These are phyloP conservation scores for Ceratocystis ficicola DNA, from an alignment of 2,329 filamentous ascomycete genomes.

Conservation along the genomic window DNA sequence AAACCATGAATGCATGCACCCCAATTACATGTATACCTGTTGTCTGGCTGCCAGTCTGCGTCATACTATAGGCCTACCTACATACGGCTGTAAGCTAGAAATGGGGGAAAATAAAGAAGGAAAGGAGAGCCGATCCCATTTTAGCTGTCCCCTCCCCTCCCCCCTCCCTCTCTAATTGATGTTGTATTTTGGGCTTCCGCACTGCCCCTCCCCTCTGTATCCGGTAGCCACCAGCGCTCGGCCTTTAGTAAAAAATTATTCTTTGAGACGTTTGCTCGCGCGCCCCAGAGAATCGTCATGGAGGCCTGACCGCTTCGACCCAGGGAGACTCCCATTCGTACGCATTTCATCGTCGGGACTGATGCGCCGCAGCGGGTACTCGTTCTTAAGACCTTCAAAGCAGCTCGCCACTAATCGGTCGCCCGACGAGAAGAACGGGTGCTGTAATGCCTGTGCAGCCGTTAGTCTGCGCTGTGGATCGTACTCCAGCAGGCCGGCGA, in stretches of 20 bases:
- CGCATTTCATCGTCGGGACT: slow-evolving; percentile 92
- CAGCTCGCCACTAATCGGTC: slow-evolving; percentile 68
- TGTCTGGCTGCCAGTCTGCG: no score
- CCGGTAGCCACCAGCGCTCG: no score
- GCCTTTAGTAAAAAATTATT: slow-evolving; percentile 26
- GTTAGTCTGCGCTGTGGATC: slow-evolving; percentile 82
- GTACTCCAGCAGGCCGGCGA: slow-evolving; percentile 77
- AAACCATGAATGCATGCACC: no score
- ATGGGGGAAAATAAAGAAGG: not conserved
- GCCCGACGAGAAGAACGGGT: slow-evolving; percentile 73
- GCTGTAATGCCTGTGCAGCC: slow-evolving; percentile 75
- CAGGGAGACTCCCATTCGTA: slow-evolving; percentile 67
- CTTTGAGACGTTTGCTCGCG: slow-evolving; percentile 51
- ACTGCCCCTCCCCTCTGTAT: not conserved
- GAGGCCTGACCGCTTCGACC: slow-evolving; percentile 77
- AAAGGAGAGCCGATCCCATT: no score
- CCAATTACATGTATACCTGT: no score
- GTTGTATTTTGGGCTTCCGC: not conserved
- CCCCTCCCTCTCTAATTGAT: not conserved
- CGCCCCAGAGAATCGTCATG: slow-evolving; percentile 65
- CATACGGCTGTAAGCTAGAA: not conserved
- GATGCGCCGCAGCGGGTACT: slow-evolving; percentile 82
- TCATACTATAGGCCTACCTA: no score
- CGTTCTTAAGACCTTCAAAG: slow-evolving; percentile 77
- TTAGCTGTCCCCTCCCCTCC: no score